Evolutionary conservation across 2,329 filamentous ascomycete genomes (phyloP).

Genomic region (Coniochaeta sp.): DNA sequence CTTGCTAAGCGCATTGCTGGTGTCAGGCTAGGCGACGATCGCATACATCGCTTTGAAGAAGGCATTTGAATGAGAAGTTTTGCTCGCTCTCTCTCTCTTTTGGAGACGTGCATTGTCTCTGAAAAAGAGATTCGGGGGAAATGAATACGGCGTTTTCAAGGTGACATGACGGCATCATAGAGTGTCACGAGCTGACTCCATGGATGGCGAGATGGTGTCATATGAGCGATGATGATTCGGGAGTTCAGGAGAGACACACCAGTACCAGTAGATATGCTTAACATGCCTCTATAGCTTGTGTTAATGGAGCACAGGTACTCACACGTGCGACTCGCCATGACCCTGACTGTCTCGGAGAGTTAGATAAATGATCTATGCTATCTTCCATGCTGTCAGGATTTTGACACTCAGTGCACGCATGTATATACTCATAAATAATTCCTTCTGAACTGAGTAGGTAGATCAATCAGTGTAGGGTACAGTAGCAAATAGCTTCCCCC

Average conservation of each 20-base stretch:
- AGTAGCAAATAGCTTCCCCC: too few species aligned
- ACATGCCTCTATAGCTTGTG: neutral
- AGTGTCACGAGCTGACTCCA: neutral
- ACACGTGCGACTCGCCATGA: neutral
- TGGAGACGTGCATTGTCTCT: too few species aligned
- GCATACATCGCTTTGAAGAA: neutral
- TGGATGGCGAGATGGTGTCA: neutral
- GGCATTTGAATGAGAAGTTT: neutral
- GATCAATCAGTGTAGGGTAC: too few species aligned
- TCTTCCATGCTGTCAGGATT: neutral
- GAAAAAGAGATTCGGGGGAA: neutral
- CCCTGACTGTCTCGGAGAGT: neutral
- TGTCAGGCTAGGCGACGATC: conserved; percentile 50
- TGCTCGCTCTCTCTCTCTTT: too few species aligned
- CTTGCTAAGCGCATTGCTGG: conserved; percentile 61
- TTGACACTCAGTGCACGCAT: neutral
- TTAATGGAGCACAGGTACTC: neutral
- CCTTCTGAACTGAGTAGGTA: too few species aligned
- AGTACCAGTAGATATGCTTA: neutral
- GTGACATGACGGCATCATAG: neutral
- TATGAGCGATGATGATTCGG: neutral
- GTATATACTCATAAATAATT: neutral
- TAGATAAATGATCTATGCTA: neutral
- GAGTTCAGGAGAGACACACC: neutral
- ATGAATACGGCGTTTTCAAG: neutral